Evolutionary conservation across 2,329 filamentous ascomycete genomes (phyloP), one percentile per base, ranked within the genome.

Genomic region (Onygena corvina): DNA sequence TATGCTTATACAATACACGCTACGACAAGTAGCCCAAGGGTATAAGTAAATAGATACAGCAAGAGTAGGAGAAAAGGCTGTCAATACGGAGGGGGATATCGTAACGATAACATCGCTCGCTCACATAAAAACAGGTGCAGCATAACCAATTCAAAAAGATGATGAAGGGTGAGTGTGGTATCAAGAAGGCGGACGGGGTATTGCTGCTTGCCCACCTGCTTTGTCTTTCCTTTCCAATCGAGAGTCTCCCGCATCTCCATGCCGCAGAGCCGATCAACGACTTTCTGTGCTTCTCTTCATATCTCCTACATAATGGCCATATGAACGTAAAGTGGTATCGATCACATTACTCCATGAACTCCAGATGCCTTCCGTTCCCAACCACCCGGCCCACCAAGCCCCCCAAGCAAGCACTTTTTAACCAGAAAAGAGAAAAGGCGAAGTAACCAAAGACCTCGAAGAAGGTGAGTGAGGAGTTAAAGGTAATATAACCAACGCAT

Each of bases 1-100:
- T 40, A 40, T 40, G 36, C 20, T 40, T 23, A 40, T 40, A 40
- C 36, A 40, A 40, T 40, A 40, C 36, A 40, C 18, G 36, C 36
- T 40, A 40, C 36, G 21, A 21, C n/a, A 23, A 40, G 36, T 40
- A 40, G 36, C 36, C 36, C 18, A 12, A 9, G 30, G 30, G 30
- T 33, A 33, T 33, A 18, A 12, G 20, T 40, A 40, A n/a, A 40
- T 40, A 40, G 25, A 23, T 40, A 40, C 36, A 40, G 16, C 18
- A 35, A 20, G 35, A 21, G 7, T 18, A 3, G 20, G 20, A 21
- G 25, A 12, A 33, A 33, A 12, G 4, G 30, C 30, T 5, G 6
- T 33, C 11, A 33, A 7, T n/a, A 33, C 7, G 30, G 12, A 33
- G 30, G 11, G 30, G 14, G 11, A 33, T 33, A 11, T n/a, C n/a